Evolutionary conservation across 108 stramenopile species (phyloP), one percentile per base, ranked within the genome.

Genomic region (Chaetoceros muelleri): DNA sequence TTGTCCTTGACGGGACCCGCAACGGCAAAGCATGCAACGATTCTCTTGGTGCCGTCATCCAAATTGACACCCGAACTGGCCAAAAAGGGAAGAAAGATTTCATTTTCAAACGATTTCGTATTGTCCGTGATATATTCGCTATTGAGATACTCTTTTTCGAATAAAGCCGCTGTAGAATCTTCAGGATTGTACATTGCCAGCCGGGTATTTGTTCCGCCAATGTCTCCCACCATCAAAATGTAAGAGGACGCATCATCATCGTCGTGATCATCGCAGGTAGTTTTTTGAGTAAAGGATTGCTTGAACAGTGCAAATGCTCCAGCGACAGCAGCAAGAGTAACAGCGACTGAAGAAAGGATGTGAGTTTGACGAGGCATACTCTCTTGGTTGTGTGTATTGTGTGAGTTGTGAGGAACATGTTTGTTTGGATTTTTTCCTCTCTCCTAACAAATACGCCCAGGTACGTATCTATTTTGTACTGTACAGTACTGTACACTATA

Each of bases 1-100:
- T 83, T 87, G 65, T 92, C 78, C 30, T 55, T 66, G 30, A 98
- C 97, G 2, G 95, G 87, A 20, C 97, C 97, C 20, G 97, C 97
- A 53, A 80, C 72, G 24, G 97, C 97, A 49, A 98, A 56, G 61
- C 91, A 95, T 0, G 78, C 88, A 19, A 90, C 65, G 50, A 83
- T 78, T 51, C 69, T 64, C 67, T 67, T 60, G 8, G 64, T 40
- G 13, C 65, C 57, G 13, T 60, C 67, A 28, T 70, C 70, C 23
- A 63, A 67, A n/a, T n/a, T n/a, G n/a, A n/a, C n/a, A 75, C 82
- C 78, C 45, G 78, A 80, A 28, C 75, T 61, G 40, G 81, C 57
- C 25, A 89, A 61, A 57, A 84, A 87, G 10, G 85, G 85, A 28
- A 62, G 58, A 53, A 86, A 66, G 3, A 84, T 77, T 27, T 75